Conservation (phyloP, 2,329 filamentous ascomycete species). For the Neopestalotiopsis sp. region DNA sequence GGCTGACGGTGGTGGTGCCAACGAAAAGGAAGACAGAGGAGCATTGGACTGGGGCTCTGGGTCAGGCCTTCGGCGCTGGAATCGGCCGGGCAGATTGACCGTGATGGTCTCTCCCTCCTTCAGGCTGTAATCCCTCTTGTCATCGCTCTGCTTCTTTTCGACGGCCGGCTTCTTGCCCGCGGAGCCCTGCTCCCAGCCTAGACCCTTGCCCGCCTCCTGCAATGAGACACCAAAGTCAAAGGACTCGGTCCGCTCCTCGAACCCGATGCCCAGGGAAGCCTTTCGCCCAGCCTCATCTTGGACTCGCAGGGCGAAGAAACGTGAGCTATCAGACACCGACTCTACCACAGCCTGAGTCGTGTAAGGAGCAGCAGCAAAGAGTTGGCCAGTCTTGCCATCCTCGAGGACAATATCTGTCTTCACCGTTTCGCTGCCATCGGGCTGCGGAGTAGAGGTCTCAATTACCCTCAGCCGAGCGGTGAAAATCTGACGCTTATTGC, state of each 20-base stretch:
- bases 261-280: conserved; percentile 82
- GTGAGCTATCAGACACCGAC: conserved; percentile 76
- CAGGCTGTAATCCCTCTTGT: conserved; percentile 79
- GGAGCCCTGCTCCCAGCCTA: conserved; percentile 61
- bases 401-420: conserved; percentile 81
- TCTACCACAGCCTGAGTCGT: conserved; percentile 70
- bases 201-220: conserved; percentile 75
- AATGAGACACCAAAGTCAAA: conserved; percentile 85
- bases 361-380: conserved; percentile 88
- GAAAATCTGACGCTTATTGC: conserved; percentile 78
- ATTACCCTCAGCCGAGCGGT: conserved; percentile 80
- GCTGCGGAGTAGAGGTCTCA: conserved; percentile 68
- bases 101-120: conserved; percentile 92
- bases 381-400: conserved; percentile 71
- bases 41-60: conserved; percentile 32
- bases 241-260: conserved; percentile 84
- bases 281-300: conserved; percentile 77
- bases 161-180: conserved; percentile 39
- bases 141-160: conserved; percentile 48
- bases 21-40: conserved; percentile 65
- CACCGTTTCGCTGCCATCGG: conserved; percentile 56
- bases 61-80: conserved; percentile 53
- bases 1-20: conserved; percentile 70
- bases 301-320: conserved; percentile 85
- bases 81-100: conserved; percentile 71